Percentiles rank a stretch among this genome's conserved stretches.
Conservation (phyloP, 768 basidiomycete species). For the Suillus luteus region DNA sequence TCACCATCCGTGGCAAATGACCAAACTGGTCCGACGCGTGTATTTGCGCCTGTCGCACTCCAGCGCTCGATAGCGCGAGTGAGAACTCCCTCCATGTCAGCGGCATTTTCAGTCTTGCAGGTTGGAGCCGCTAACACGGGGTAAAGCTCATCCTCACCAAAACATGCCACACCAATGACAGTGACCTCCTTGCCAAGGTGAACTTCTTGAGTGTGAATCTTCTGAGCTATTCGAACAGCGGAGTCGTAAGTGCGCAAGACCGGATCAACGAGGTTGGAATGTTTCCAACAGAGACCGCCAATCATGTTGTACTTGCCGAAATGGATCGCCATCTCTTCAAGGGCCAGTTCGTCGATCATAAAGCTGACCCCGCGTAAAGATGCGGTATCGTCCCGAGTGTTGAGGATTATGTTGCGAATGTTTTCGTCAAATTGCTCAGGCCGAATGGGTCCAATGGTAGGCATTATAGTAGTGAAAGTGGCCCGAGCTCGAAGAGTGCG, state of each 20-base stretch:
- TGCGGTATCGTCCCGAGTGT: too few relatives aligned
- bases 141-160: constrained; percentile 7
- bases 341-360: constrained; percentile 17
- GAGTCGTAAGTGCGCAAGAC: constrained; percentile 4
- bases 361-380: constrained; percentile 10
- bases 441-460: constrained; percentile 1
- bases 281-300: constrained; percentile 17
- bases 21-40: constrained; percentile 14
- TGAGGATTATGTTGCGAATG: not conserved
- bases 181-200: constrained; percentile 21
- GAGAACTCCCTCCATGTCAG: constrained; percentile 2
- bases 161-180: constrained; percentile 11
- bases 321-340: constrained; percentile 16
- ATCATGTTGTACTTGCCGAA: constrained; percentile 12
- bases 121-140: constrained; percentile 17
- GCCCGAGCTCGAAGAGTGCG: constrained; percentile 13
- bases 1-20: constrained; percentile 21
- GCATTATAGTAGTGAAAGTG: constrained; percentile 11
- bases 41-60: not conserved
- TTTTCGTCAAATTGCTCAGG: not conserved
- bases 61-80: not conserved
- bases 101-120: constrained; percentile 16
- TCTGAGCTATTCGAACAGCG: not conserved
- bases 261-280: not conserved
- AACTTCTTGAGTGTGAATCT: not conserved